Conservation (phyloP, 306 rosid genomes). For the Erythrophleum fordii region DNA sequence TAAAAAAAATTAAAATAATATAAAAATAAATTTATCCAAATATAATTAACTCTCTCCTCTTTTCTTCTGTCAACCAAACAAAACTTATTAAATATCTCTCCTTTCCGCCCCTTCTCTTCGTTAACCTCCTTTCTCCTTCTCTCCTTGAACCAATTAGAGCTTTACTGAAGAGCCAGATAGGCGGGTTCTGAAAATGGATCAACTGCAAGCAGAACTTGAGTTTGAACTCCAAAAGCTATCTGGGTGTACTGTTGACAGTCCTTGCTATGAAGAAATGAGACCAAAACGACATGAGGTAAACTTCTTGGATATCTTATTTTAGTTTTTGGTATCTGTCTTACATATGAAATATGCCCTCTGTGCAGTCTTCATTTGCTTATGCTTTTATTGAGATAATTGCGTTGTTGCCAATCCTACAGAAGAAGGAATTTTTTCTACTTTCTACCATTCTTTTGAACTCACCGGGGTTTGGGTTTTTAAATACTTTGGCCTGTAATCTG, state of each 20-base stretch:
- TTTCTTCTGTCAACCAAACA: no score
- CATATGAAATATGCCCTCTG: background rate
- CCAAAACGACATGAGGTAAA: constrained; percentile 55
- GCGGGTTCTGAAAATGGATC: constrained; percentile 57
- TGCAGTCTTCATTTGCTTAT: background rate
- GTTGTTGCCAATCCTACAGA: background rate
- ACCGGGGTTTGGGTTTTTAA: no score
- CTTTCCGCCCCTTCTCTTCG: no score
- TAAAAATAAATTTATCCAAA: no score
- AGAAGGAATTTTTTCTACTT: background rate
- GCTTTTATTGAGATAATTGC: background rate
- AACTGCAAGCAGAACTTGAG: constrained; percentile 79
- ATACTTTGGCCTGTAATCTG: background rate
- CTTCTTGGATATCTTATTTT: constrained; percentile 19
- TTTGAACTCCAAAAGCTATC: constrained; percentile 76
- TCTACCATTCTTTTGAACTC: background rate
- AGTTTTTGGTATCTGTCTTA: background rate
- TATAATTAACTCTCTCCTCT: no score
- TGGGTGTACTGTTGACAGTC: constrained; percentile 52
- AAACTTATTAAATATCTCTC: no score
- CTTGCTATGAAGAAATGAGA: constrained; percentile 40
- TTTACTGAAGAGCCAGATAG: constrained; percentile 70
- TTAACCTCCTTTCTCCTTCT: no score
- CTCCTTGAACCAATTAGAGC: no score
- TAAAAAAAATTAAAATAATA: no score